Percentiles rank a stretch among this genome's conserved stretches.
phyloP scores from a whole-genome alignment of 805 yeast species.

The Clavispora vitiphila region DNA sequence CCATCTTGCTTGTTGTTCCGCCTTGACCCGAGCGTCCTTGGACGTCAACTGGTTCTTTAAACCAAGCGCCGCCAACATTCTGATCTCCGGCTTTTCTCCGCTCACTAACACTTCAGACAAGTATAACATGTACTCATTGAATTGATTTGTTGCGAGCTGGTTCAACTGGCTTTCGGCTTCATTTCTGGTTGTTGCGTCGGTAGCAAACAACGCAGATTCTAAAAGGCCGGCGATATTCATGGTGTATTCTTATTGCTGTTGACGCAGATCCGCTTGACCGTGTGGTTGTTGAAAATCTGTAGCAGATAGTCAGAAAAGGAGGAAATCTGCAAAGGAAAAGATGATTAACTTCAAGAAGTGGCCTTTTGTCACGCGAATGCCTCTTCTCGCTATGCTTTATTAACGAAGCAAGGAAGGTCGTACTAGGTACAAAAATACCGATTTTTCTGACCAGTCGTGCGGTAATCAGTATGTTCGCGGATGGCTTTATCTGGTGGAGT shows the following conservation, averaged over 20 bases:
- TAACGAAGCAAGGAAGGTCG: not conserved
- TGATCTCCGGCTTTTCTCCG: constrained; percentile 68
- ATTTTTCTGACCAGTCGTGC: not conserved
- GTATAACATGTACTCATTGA: constrained; percentile 65
- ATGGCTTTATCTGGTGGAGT: constrained; percentile 1
- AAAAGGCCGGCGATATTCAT: constrained; percentile 63
- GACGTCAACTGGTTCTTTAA: constrained; percentile 85
- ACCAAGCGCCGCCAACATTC: constrained; percentile 87
- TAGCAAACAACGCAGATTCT: constrained; percentile 72
- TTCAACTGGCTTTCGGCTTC: constrained; percentile 76
- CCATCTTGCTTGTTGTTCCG: constrained; percentile 72
- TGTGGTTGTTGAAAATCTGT: not conserved
- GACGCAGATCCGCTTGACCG: not conserved
- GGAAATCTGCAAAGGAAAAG: not conserved
- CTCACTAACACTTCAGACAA: constrained; percentile 70
- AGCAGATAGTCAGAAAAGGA: not conserved
- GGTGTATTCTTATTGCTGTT: not conserved
- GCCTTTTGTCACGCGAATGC: not conserved
- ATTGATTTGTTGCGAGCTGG: constrained; percentile 68
- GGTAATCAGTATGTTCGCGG: not conserved
- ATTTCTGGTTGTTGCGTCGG: constrained; percentile 61
- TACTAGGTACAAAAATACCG: not conserved
- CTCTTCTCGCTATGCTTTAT: not conserved
- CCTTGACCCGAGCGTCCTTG: constrained; percentile 60
- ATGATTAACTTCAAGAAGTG: not conserved